These are phyloP conservation scores for Cercophora samala DNA, from an alignment of 495 filamentous ascomycete genomes.

Conservation along the genomic window DNA sequence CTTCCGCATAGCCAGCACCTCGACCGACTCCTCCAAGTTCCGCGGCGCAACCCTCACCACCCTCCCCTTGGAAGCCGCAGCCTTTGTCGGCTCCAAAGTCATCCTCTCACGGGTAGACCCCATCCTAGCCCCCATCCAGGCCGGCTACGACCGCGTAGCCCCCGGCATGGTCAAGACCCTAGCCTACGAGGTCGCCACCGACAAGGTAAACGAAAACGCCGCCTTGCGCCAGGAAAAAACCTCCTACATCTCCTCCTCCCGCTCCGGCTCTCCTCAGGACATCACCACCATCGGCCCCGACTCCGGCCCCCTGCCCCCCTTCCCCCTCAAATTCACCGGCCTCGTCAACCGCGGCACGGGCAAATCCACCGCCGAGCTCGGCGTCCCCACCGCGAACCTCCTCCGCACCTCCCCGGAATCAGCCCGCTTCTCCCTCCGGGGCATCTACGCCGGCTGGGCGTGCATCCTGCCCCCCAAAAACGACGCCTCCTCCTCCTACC, in stretches of 20 bases:
- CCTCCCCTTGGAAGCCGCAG: slow-evolving; percentile 61
- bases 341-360: slow-evolving; percentile 39
- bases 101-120: slow-evolving; percentile 51
- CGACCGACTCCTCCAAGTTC: slow-evolving; percentile 54
- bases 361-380: slow-evolving; percentile 27
- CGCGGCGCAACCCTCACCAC: slow-evolving; percentile 62
- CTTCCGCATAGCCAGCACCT: slow-evolving; percentile 62
- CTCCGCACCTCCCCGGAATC: slow-evolving; percentile 42
- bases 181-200: slow-evolving; percentile 22
- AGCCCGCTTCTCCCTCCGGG: slow-evolving; percentile 49
- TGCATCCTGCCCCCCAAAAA: slow-evolving; percentile 31
- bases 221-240: not conserved
- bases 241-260: not conserved
- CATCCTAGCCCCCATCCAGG: slow-evolving; percentile 40
- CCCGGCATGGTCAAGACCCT: slow-evolving; percentile 43
- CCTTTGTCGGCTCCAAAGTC: slow-evolving; percentile 54
- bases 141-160: slow-evolving; percentile 40
- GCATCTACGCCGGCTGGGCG: slow-evolving; percentile 64
- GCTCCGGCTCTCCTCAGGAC: not conserved
- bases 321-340: slow-evolving; percentile 55
- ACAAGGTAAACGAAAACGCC: slow-evolving; percentile 25
- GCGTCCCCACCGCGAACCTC: slow-evolving; percentile 43
- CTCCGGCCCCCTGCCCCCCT: slow-evolving; percentile 53
- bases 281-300: slow-evolving; percentile 29
- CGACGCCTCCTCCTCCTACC: not conserved